A percentile compares a stretch with the other conserved stretches of the same genome.
Conservation (phyloP, 257 asterid genomes). For the Ocimum tenuiflorum region DNA sequence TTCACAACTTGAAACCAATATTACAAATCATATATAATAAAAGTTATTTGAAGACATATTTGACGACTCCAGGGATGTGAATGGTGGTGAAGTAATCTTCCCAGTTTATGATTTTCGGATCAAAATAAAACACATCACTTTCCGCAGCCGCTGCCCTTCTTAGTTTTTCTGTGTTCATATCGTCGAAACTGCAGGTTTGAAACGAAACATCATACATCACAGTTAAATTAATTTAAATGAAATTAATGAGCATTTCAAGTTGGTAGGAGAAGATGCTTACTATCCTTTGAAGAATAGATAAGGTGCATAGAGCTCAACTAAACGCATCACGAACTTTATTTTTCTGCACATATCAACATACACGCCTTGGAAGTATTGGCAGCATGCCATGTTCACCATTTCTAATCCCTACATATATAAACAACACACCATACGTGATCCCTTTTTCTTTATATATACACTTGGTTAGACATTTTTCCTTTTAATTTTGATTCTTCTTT, state of each 20-base stretch:
- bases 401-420: conserved; percentile 42
- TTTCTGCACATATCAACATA: conserved; percentile 44
- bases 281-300: conserved; percentile 76
- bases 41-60: conserved; percentile 48
- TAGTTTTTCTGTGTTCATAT: conserved; percentile 59
- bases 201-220: neutral
- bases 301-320: conserved; percentile 70
- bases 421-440: too few species aligned
- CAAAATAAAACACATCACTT: conserved; percentile 47
- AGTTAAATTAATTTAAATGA: too few species aligned
- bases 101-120: conserved; percentile 65
- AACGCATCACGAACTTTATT: conserved; percentile 48
- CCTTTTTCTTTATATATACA: too few species aligned
- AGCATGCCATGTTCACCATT: conserved; percentile 52
- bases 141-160: conserved; percentile 43
- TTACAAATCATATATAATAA: too few species aligned
- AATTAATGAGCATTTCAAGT: too few species aligned
- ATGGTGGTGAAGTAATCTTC: conserved; percentile 60
- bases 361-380: conserved; percentile 51
- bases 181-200: conserved; percentile 59
- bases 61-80: conserved; percentile 75
- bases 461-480: too few species aligned
- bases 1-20: neutral
- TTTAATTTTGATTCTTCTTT: too few species aligned
- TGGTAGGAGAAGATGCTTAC: conserved; percentile 35